Evolutionary conservation across 2,329 filamentous ascomycete species (phyloP).

Genomic region (Fusarium mangiferae): DNA sequence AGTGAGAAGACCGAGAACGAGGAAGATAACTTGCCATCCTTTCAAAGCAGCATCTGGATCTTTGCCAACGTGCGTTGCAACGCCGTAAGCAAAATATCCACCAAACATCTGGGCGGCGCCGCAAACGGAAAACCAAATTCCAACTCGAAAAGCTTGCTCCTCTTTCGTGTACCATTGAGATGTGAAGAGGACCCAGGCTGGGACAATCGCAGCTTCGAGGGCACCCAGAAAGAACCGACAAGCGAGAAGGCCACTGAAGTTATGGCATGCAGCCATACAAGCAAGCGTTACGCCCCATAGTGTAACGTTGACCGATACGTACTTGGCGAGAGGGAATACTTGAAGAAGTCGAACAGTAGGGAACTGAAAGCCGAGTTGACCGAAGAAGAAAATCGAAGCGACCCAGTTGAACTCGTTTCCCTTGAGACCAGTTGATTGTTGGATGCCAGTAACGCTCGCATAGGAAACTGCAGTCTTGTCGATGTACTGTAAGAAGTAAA

Average conservation of each 20-base stretch:
- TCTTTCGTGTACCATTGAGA: conserved; percentile 38
- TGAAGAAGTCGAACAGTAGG: conserved; percentile 53
- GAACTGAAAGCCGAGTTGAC: conserved; percentile 51
- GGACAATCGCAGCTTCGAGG: background rate
- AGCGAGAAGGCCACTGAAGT: background rate
- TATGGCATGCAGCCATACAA: conserved; percentile 1
- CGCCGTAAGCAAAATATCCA: conserved; percentile 37
- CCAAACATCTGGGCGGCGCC: conserved; percentile 37
- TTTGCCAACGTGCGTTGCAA: conserved; percentile 29
- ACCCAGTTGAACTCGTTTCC: conserved; percentile 57
- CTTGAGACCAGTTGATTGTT: conserved; percentile 48
- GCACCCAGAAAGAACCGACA: conserved; percentile 8
- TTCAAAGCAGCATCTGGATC: conserved; percentile 5
- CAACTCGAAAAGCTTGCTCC: conserved; percentile 34
- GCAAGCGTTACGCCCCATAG: background rate
- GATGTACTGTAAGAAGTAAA: conserved; percentile 42
- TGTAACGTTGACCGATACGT: background rate
- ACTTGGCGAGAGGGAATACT: background rate
- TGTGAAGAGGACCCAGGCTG: conserved; percentile 29
- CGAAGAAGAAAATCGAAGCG: conserved; percentile 46
- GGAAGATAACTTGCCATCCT: background rate
- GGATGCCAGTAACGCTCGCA: conserved; percentile 39
- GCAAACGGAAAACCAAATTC: conserved; percentile 37
- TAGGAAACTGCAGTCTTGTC: conserved; percentile 43
- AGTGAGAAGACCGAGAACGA: background rate